These are phyloP conservation scores for Gloeopeniophorella convolvens DNA, from an alignment of 768 basidiomycete genomes.

Conservation along the genomic window DNA sequence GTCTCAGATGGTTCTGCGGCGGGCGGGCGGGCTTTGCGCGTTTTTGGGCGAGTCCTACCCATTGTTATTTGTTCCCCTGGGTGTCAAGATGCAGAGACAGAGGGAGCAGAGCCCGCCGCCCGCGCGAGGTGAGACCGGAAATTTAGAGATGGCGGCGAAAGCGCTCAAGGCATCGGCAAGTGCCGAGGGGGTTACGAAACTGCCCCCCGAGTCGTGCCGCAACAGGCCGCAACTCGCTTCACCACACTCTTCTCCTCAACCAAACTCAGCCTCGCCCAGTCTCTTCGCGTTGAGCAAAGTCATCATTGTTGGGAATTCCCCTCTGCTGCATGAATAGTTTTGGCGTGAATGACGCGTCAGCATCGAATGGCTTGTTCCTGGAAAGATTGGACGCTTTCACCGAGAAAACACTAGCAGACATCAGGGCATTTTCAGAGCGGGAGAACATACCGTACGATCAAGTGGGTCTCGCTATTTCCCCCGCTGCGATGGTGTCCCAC, in stretches of 20 bases:
- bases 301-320: too few relatives aligned
- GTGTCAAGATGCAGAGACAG: neutral
- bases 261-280: too few relatives aligned
- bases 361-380: slow-evolving; percentile 48
- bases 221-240: too few relatives aligned
- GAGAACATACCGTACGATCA: slow-evolving; percentile 55
- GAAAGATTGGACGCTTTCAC: slow-evolving; percentile 62
- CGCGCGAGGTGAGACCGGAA: too few relatives aligned
- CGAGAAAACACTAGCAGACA: slow-evolving; percentile 49
- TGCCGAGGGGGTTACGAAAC: too few relatives aligned
- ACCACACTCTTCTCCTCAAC: too few relatives aligned
- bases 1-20: slow-evolving; percentile 28
- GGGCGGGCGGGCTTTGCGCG: slow-evolving; percentile 23
- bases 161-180: too few relatives aligned
- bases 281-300: too few relatives aligned
- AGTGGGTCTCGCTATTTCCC: slow-evolving; percentile 31
- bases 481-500: neutral
- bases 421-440: slow-evolving; percentile 54
- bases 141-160: too few relatives aligned
- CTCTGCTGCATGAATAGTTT: slow-evolving; percentile 18
- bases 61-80: too few relatives aligned
- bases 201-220: too few relatives aligned
- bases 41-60: slow-evolving; percentile 30
- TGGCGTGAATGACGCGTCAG: slow-evolving; percentile 23
- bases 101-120: too few relatives aligned